A percentile compares a stretch with the other conserved stretches of the same genome.
Evolutionary conservation across 768 basidiomycete species (phyloP).

Genomic region (Tylopilus rubrobrunneus): DNA sequence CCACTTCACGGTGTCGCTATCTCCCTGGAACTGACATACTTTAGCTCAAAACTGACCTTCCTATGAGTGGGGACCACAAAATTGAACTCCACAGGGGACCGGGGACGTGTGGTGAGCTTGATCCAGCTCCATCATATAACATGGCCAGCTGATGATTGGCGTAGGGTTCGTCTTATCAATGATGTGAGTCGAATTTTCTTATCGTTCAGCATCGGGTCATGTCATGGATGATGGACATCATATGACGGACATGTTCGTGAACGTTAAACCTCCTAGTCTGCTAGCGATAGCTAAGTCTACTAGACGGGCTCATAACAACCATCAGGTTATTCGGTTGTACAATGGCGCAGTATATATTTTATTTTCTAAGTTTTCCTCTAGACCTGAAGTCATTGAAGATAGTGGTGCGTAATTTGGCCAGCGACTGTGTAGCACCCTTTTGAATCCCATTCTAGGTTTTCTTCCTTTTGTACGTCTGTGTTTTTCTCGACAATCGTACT

Average conservation of each 20-base stretch:
- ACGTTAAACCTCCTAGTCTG: neutral
- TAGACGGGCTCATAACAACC: neutral
- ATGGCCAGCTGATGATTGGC: neutral
- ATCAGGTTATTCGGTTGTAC: conserved; percentile 11
- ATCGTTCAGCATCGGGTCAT: neutral
- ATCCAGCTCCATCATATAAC: neutral
- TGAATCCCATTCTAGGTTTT: neutral
- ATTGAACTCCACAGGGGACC: neutral
- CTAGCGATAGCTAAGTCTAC: neutral
- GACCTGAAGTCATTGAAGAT: conserved; percentile 7
- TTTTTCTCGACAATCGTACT: too few species aligned
- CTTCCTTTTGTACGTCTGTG: conserved; percentile 1
- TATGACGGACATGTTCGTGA: neutral
- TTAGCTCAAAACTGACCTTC: neutral
- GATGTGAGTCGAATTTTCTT: conserved; percentile 1
- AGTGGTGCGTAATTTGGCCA: neutral
- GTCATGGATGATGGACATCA: neutral
- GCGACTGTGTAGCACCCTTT: neutral
- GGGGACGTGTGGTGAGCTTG: conserved; percentile 1
- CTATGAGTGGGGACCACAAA: neutral
- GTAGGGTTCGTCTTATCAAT: conserved; percentile 2
- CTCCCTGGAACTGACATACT: neutral
- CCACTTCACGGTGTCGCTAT: neutral
- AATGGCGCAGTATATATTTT: conserved; percentile 8
- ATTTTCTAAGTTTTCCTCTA: neutral